Base-by-base conservation (phyloP, 306 rosid genomes). In the Hippophae tibetana region DNA sequence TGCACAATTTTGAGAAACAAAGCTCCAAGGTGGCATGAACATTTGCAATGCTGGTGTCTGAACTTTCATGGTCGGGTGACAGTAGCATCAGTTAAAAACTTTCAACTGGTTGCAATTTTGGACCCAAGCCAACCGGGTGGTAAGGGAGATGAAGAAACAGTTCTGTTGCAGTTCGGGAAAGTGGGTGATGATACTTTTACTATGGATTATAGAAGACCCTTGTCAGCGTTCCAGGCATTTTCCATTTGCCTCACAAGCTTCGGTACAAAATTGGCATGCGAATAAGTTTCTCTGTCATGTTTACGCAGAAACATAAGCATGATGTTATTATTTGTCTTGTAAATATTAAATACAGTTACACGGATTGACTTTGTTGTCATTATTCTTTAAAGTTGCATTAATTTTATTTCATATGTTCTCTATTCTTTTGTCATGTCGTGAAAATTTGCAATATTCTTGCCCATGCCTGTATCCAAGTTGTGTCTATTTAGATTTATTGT, bases 61-160 rank as follows among this genome's bases (percentile, higher is more conserved):
- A 93, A 93, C 78, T 93, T 93, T 72, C 99, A 93, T 27, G 99
- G 99, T 42, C 95, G 99, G 6, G 99, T 93, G 60, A 93, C 99
- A 0, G 90, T 89, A 10, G 95, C 97, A 25, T 93, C 99, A 0
- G 99, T 93, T 62, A 93, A 93, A 78, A 93, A 93, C 78, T 93
- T 93, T 64, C 99, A 93, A 74, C 85, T 93, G 66, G 86, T 82
- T 55, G 99, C 95, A 6, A 81, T 85, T 0, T 66, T 76, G 54
- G 99, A 93, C 63, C 97, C 83, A 68, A 86, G 89, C 82, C 95
- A 84, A 60, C 90, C 86, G 0, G 94, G 85, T 49, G 94, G 86
- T 9, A 93, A 93, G 76, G 99, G 99, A 66, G 90, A 93, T 3
- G 94, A 89, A 60, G 97, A 93, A 68, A 78, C 82, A 1, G 95